Evolutionary conservation across 177 flowering plant species (phyloP), one percentile per base, ranked within the genome.

Genomic region (Vitis hybrid): DNA sequence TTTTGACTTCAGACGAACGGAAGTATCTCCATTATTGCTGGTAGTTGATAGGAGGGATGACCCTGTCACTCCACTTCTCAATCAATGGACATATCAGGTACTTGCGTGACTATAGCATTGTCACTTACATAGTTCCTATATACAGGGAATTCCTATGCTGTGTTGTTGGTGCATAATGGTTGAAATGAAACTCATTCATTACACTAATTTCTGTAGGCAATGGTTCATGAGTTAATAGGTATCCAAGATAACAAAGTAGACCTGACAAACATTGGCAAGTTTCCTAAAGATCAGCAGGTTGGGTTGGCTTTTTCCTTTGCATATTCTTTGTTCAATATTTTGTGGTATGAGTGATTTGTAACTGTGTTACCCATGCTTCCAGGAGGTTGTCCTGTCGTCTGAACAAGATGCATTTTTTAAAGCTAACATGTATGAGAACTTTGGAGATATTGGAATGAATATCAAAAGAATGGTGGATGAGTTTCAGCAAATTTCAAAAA

Each of bases 71-170:
- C 97, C 99, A 22, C 74, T 95, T 76, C 86, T 95, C 56, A 95
- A 91, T 77, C 99, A 91, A 65, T 95, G 99, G 99, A 95, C 99
- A 33, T 95, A 95, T 82, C 99, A 94, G 98, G 97, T 94, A 78
- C 55, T 64, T 64, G 14, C 66, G 0, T 26, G 29, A 26, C 26
- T 22, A 22, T 22, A 22, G 26, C 26, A 22, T 22, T 22, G 26
- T 22, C 26, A 22, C 5, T 26, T 26, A 3, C 45, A 10, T 26
- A 62, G n/a, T 66, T 26, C 20, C 64, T 52, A 10, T 26, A 5
- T 20, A 59, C 26, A 12, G 7, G 60, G 26, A 19, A 9, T 66
- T 8, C 18, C 11, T 16, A 14, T 15, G 29, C 55, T 14, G 18
- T 67, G n/a, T 67, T 5, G 20, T 16, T 12, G 5, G 5, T 63